Evolutionary conservation across 176 grass and related monocot species (phyloP).

Genomic region (bread wheat (Triticum aestivum)): IWGSC_CS_RefSeq_v2.1 NC_057798.1:68824079-68824578

Average conservation of each 20-base stretch:
- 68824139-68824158: neutral
- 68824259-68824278: neutral
- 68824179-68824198: neutral
- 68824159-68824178: neutral
- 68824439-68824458: neutral
- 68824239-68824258: too few species aligned
- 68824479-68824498: neutral
- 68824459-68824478: neutral
- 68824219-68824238: neutral
- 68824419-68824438: neutral
- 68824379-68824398: neutral
- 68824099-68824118: neutral
- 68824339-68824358: neutral
- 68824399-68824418: neutral
- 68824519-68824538: neutral
- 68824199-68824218: neutral
- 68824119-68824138: neutral
- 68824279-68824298: neutral
- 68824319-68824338: neutral
- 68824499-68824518: neutral
- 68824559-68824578: too few species aligned
- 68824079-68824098: neutral
- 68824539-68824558: too few species aligned
- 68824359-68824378: neutral
- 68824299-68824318: neutral